A percentile compares a stretch with the other conserved stretches of the same genome.
Evolutionary conservation across 1,284 basidiomycete species (phyloP).

Genomic region (Ustilago esculenta): DNA sequence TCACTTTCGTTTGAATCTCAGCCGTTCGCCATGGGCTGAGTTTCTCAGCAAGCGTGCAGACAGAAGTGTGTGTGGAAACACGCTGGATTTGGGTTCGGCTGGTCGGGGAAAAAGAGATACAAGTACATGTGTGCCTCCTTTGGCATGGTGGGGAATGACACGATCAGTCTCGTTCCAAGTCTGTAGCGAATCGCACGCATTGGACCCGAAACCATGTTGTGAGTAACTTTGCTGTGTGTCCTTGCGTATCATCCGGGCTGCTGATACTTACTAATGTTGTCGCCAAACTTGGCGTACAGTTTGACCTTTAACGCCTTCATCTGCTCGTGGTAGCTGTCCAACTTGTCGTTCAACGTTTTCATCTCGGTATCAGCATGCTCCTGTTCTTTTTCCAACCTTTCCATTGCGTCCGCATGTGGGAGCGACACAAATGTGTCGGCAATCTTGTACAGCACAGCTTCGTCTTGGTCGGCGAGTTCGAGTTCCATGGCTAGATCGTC

Average conservation of each 20-base stretch:
- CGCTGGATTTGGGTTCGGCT: neutral
- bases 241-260: no score
- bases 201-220: no score
- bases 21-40: no score
- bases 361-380: constrained; percentile 74
- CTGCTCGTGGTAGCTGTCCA: constrained; percentile 79
- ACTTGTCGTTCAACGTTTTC: constrained; percentile 71
- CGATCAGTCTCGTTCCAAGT: constrained; percentile 44
- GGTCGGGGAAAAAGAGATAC: constrained; percentile 3
- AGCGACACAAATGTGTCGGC: constrained; percentile 90
- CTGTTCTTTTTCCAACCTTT: constrained; percentile 79
- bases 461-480: constrained; percentile 70
- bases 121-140: constrained; percentile 18
- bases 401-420: constrained; percentile 76
- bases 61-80: neutral
- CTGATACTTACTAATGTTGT: constrained; percentile 76
- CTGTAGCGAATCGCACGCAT: no score
- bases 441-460: constrained; percentile 78
- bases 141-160: neutral
- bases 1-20: no score
- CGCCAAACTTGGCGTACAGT: constrained; percentile 91
- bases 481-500: constrained; percentile 88
- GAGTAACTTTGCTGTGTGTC: no score
- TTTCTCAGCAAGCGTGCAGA: constrained; percentile 4
- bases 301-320: constrained; percentile 90